Percentiles rank a stretch among this genome's conserved stretches.
These are phyloP conservation scores for Termitomyces sp. DNA, from an alignment of 768 basidiomycete species.

Conservation along the genomic window DNA sequence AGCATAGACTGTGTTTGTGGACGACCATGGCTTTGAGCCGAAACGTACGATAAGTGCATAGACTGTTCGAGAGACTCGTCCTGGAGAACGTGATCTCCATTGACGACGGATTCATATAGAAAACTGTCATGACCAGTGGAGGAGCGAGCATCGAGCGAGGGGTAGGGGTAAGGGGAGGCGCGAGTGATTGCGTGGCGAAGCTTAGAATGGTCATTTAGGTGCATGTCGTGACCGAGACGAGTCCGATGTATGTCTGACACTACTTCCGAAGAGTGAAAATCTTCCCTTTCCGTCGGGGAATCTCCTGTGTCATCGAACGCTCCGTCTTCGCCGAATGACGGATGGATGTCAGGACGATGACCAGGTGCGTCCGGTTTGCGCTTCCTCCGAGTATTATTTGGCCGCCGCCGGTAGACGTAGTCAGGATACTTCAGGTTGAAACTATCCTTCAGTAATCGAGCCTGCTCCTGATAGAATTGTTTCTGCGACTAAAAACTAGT, in stretches of 20 bases:
- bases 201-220: slow-evolving; percentile 21
- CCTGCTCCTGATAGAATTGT: slow-evolving; percentile 84
- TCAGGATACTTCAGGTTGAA: slow-evolving; percentile 86
- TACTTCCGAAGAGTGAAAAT: slow-evolving; percentile 17
- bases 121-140: slow-evolving; percentile 3
- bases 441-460: slow-evolving; percentile 77
- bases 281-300: slow-evolving; percentile 30
- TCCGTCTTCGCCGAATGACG: slow-evolving; percentile 27
- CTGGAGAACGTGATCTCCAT: not conserved
- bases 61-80: slow-evolving; percentile 1
- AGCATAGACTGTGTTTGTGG: slow-evolving; percentile 4
- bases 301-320: slow-evolving; percentile 28
- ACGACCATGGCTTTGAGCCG: slow-evolving; percentile 6
- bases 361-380: slow-evolving; percentile 31
- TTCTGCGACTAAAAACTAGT: slow-evolving; percentile 54
- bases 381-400: slow-evolving; percentile 76
- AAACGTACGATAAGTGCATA: slow-evolving; percentile 4
- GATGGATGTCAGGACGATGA: slow-evolving; percentile 22
- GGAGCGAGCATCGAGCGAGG: slow-evolving; percentile 1
- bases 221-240: slow-evolving; percentile 21
- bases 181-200: slow-evolving; percentile 20
- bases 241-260: slow-evolving; percentile 19
- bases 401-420: slow-evolving; percentile 84
- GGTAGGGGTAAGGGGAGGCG: slow-evolving; percentile 14
- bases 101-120: not conserved